Evolutionary conservation across 1,284 basidiomycete genomes (phyloP), one percentile per base, ranked within the genome.

Genomic region (Termitomyces sp.): DNA sequence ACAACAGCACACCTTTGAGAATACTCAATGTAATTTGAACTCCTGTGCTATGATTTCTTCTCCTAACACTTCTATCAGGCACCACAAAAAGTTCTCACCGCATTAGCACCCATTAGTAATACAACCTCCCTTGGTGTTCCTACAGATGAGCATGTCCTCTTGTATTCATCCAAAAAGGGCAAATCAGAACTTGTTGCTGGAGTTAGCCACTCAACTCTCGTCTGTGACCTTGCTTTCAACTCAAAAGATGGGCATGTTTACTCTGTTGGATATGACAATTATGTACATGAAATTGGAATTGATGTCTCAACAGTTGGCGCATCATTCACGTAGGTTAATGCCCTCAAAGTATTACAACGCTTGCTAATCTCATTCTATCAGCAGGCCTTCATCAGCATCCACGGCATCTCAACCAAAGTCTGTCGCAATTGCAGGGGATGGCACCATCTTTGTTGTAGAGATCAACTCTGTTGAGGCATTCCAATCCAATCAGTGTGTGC

Each of bases 181-280:
- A 73, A 73, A 52, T 81, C 83, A 21, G 66, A 68, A 8, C 67
- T 72, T 18, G 66, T 93, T 0, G 64, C 69, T 26, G 93, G 93
- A 2, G 70, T 77, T 0, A 82, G 85, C 0, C 93, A 95, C 67
- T 74, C 81, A 3, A 89, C 77, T 42, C 73, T 88, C 44, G 80
- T 98, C 21, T 78, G 86, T 0, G 86, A 80, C 1, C 67, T 97
- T 38, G 76, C 79, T 0, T 66, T 76, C 1, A 72, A 76, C 8
- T 70, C 63, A 4, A 54, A 72, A 7, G 71, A 73, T 33, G 79
- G 75, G n/a, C 78, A 72, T 48, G 73, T 88, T 1, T 86, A 80
- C 64, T 86, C 87, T 10, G 72, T 83, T 8, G 91, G 88, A 3
- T 93, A 83, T 65, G 94, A 97, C 60, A 93, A 96, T 67, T 77